Percentiles rank a stretch among this genome's conserved stretches.
These are phyloP conservation scores for Haplographium delicatum DNA, from an alignment of 495 filamentous ascomycete species.

Conservation along the genomic window DNA sequence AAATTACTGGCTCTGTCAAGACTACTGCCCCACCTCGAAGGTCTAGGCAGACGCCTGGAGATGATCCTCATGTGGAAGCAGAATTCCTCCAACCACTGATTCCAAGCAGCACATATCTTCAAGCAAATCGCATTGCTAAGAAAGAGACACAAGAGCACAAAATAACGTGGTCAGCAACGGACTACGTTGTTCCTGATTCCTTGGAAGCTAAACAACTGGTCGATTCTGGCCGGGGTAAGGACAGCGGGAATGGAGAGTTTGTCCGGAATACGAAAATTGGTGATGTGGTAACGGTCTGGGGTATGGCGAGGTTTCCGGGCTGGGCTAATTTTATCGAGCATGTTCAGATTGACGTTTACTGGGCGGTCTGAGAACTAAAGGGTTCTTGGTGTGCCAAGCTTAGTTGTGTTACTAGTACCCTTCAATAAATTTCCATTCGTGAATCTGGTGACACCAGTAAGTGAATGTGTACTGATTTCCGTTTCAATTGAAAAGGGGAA, in stretches of 20 bases:
- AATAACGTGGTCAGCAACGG: conserved; percentile 55
- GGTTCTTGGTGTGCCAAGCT: no score
- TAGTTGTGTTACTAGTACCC: no score
- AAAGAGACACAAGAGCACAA: conserved; percentile 32
- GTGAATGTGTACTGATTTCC: no score
- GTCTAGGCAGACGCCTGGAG: not conserved
- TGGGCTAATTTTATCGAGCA: conserved; percentile 57
- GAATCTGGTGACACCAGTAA: no score
- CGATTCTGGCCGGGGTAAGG: conserved; percentile 43
- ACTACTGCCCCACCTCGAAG: conserved; percentile 1
- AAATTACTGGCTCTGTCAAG: conserved; percentile 5
- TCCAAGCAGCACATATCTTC: conserved; percentile 36
- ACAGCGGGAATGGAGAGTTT: conserved; percentile 49
- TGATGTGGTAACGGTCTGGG: conserved; percentile 63
- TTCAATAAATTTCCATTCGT: no score
- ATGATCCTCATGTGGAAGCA: not conserved
- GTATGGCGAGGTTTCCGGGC: conserved; percentile 52
- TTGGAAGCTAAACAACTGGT: conserved; percentile 34
- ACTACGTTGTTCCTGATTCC: conserved; percentile 43
- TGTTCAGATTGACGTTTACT: conserved; percentile 57
- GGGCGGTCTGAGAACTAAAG: no score
- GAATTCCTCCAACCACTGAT: not conserved
- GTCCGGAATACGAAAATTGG: conserved; percentile 55
- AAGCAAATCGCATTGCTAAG: conserved; percentile 44
- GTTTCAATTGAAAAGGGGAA: no score